A percentile compares a stretch with the other conserved stretches of the same genome.
phyloP scores from a whole-genome alignment of 2,329 filamentous ascomycete genomes.

The Fusarium sp. region DNA sequence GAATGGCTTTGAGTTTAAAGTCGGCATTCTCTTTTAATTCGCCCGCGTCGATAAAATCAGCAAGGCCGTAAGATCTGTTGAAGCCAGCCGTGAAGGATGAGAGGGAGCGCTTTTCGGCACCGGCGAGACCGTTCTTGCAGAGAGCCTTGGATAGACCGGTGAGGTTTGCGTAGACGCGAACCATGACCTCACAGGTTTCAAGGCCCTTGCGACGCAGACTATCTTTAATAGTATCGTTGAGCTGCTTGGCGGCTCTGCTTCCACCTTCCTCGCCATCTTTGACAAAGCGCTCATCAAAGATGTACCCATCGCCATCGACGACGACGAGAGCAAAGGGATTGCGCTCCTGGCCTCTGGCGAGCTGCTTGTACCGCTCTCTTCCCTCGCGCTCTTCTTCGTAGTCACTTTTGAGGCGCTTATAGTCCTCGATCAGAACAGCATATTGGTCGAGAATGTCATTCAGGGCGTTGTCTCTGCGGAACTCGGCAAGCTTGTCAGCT shows the following conservation, averaged over 20 bases:
- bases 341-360: conserved; percentile 62
- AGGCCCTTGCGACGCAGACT: conserved; percentile 62
- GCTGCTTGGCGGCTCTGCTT: conserved; percentile 64
- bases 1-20: conserved; percentile 67
- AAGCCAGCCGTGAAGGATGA: conserved; percentile 69
- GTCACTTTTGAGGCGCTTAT: conserved; percentile 68
- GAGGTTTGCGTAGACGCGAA: conserved; percentile 70
- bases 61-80: conserved; percentile 68
- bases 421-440: conserved; percentile 62
- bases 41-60: conserved; percentile 73
- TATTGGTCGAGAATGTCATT: conserved; percentile 53
- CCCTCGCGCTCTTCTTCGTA: conserved; percentile 68
- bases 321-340: conserved; percentile 72
- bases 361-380: conserved; percentile 67
- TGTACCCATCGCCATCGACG: conserved; percentile 72
- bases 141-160: conserved; percentile 65
- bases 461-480: conserved; percentile 48
- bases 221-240: conserved; percentile 64
- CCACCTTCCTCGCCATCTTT: conserved; percentile 66
- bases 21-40: conserved; percentile 71
- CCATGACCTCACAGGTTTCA: conserved; percentile 66
- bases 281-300: conserved; percentile 64
- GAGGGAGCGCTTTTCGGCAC: conserved; percentile 68
- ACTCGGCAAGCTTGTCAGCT: conserved; percentile 50
- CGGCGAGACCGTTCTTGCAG: conserved; percentile 60